These are phyloP conservation scores for Vitis amurensis DNA, from an alignment of 164 flowering plant species.

Conservation along the genomic window DNA sequence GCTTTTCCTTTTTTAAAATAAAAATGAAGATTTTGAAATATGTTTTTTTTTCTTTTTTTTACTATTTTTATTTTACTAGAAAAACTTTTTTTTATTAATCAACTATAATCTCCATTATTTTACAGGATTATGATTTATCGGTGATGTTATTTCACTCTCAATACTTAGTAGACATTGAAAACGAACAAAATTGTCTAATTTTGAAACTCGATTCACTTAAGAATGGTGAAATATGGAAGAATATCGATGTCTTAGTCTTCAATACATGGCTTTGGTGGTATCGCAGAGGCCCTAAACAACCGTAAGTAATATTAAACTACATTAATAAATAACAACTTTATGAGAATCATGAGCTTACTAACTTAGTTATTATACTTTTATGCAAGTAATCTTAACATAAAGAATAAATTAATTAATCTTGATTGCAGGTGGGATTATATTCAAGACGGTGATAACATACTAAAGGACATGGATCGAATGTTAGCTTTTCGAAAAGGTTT, in stretches of 20 bases:
- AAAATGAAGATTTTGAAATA: too few species aligned
- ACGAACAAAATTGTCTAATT: slow-evolving; percentile 17
- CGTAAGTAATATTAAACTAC: slow-evolving; percentile 20
- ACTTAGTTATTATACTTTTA: background rate
- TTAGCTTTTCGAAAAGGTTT: slow-evolving; percentile 14
- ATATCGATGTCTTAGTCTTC: slow-evolving; percentile 40
- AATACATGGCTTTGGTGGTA: slow-evolving; percentile 60
- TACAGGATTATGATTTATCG: slow-evolving; percentile 34
- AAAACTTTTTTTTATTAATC: too few species aligned
- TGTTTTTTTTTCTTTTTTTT: too few species aligned
- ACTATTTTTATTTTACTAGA: too few species aligned
- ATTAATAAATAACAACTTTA: too few species aligned
- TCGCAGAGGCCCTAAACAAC: slow-evolving; percentile 41
- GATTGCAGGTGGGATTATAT: slow-evolving; percentile 26
- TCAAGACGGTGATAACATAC: background rate
- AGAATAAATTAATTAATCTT: background rate
- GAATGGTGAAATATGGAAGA: slow-evolving; percentile 32
- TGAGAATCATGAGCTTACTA: too few species aligned
- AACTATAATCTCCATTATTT: background rate
- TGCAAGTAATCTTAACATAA: too few species aligned
- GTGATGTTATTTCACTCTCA: slow-evolving; percentile 35
- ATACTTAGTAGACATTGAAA: slow-evolving; percentile 43
- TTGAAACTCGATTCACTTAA: slow-evolving; percentile 39
- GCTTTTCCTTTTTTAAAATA: too few species aligned
- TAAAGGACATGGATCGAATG: slow-evolving; percentile 22